Evolutionary conservation across 2,329 filamentous ascomycete species (phyloP), one percentile per base, ranked within the genome.

Genomic region (Colletotrichum falcatum): DNA sequence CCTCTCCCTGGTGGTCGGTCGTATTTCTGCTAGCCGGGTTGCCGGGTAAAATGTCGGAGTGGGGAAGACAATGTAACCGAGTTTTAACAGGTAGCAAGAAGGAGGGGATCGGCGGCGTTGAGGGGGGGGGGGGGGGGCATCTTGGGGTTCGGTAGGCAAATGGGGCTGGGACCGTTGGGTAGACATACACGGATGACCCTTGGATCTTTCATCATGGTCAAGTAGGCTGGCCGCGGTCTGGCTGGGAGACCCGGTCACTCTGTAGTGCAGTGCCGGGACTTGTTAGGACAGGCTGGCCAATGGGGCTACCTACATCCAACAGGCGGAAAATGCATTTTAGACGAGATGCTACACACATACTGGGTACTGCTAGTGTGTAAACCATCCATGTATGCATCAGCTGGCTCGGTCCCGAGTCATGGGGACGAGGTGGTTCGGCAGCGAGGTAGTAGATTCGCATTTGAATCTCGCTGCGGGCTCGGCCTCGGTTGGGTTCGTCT

Each of bases 161-260:
- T 61, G 56, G 55, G 53, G 58, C 46, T 39, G n/a, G n/a, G n/a
- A n/a, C n/a, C n/a, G n/a, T n/a, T 62, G 64, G 37, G 58, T 54
- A 67, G 64, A 70, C 64, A 70, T n/a, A n/a, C n/a, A 33, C 58
- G 64, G 64, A 67, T 62, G 42, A 67, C 58, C 67, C 67, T 63
- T 53, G 53, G 58, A 37, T 61, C 5, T 23, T n/a, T n/a, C 16
- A 37, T 67, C 48, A 53, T 67, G 48, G 65, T 66, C 49, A 42
- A 66, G 20, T 35, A 9, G 37, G 16, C 37, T 39, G 37, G 18
- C 18, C 18, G 8, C 58, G 9, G 49, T 39, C 37, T 37, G 35
- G 26, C 16, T 28, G 18, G 48, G 61, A 61, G 55, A 44, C 42
- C 7, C 42, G 7, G 18, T 44, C 18, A 44, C 4, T 18, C 30